These are phyloP conservation scores for Astraeus odoratus DNA, from an alignment of 768 basidiomycete species.

Conservation along the genomic window DNA sequence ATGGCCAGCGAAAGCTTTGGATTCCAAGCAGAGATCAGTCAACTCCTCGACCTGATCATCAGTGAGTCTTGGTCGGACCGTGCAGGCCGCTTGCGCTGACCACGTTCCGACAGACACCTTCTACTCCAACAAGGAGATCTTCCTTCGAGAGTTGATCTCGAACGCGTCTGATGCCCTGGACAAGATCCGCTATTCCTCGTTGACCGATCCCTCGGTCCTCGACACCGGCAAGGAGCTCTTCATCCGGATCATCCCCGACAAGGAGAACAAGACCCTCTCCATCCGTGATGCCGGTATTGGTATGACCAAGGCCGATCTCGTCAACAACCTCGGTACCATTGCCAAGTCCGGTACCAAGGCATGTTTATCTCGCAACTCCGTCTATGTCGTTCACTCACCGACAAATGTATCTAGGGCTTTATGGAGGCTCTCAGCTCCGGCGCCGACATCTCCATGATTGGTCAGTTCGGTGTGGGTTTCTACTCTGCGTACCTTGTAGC, in stretches of 20 bases:
- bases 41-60: constrained; percentile 97
- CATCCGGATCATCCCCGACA: constrained; percentile 94
- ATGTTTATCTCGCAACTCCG: constrained; percentile 10
- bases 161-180: constrained; percentile 98
- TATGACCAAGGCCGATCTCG: constrained; percentile 99
- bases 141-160: constrained; percentile 97
- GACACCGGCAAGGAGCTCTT: constrained; percentile 88
- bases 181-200: constrained; percentile 95
- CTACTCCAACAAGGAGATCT: constrained; percentile 99
- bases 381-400: constrained; percentile 5
- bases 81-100: background rate
- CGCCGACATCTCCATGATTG: constrained; percentile 93
- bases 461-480: constrained; percentile 99
- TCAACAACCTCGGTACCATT: constrained; percentile 97
- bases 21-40: constrained; percentile 99
- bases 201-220: constrained; percentile 88
- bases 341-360: constrained; percentile 94
- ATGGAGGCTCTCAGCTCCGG: constrained; percentile 96
- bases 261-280: constrained; percentile 86
- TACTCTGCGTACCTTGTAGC: constrained; percentile 99
- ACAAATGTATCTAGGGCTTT: constrained; percentile 72
- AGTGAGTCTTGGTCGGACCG: constrained; percentile 44
- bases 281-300: constrained; percentile 97
- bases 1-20: constrained; percentile 87
- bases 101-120: constrained; percentile 68